Base-by-base conservation (phyloP, 2,329 filamentous ascomycete genomes). In the Aspergillus intermedius region DNA sequence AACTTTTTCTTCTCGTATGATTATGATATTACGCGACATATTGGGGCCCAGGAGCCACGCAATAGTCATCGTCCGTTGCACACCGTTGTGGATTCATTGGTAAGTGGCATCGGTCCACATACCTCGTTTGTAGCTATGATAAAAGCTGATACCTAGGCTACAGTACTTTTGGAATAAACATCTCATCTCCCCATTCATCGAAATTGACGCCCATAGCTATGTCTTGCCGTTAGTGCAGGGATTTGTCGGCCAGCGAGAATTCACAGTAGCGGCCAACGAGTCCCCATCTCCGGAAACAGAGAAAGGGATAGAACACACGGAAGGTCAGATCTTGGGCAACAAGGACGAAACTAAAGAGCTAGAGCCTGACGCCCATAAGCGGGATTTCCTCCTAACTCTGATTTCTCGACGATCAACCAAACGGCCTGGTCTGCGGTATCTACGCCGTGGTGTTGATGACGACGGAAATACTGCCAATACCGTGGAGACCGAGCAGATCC, bases 1-100 rank as follows among this genome's bases (percentile, higher is more conserved):
- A 96, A 88, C 65, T 97, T 96, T 68, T 97, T 86, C 74, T 98
- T 91, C 67, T 91, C 91, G 0, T 96, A 98, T 66, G 93, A 98
- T 55, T 80, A 91, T 64, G 91, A 98, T 64, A 80, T 98, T 45
- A 97, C 93, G 0, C 80, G 85, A 48, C 83, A 79, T 47, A 65
- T 79, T 52, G 65, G 67, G 46, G 64, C 66, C 34, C 68, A 74
- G 58, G 66, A 68, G 41, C 47, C 66, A 6, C 59, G 63, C 28
- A 68, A 60, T 21, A 69, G 72, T 12, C 76, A 77, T 42, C 57
- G 80, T 4, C 84, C 90, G 5, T 73, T 95, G 3, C 79, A 88
- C 65, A 81, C 81, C 54, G 77, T 81, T 49, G 89, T 85, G 19
- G 88, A 96, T 65, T 79, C 81, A 28, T 69, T 83, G 66, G 79